A percentile compares a stretch with the other conserved stretches of the same genome.
These are phyloP conservation scores for Albophoma yamanashiensis DNA, from an alignment of 2,329 filamentous ascomycete species.

Conservation along the genomic window DNA sequence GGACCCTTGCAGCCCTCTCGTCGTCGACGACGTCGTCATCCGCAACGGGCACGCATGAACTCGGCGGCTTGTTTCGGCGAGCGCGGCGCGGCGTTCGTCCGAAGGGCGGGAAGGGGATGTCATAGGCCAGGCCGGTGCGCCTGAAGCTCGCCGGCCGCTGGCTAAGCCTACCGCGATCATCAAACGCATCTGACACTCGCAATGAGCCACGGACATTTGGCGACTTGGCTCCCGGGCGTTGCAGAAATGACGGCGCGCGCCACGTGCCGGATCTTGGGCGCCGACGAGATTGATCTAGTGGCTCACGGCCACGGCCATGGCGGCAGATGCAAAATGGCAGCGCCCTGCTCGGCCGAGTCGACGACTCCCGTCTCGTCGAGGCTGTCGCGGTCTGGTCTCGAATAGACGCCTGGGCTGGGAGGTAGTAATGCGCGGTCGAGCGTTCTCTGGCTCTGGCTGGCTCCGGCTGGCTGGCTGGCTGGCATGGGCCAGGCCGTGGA, in stretches of 20 bases:
- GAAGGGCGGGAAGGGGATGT: not conserved
- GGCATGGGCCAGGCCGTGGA: not conserved
- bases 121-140: not conserved
- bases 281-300: not conserved
- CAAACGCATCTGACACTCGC: slow-evolving; percentile 1
- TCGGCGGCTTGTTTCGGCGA: not conserved
- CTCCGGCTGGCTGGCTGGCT: too few relatives aligned
- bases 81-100: not conserved
- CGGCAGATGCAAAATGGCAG: not conserved
- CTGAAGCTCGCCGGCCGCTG: not conserved
- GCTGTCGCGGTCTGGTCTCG: not conserved
- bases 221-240: not conserved
- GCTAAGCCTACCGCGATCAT: not conserved
- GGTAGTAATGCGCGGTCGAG: not conserved
- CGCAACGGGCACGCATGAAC: not conserved
- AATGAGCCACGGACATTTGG: not conserved
- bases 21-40: too few relatives aligned
- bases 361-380: not conserved
- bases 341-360: too few relatives aligned
- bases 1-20: not conserved
- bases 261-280: not conserved
- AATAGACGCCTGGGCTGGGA: not conserved
- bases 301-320: not conserved
- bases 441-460: not conserved
- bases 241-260: not conserved